Base-by-base conservation (phyloP, 192 early-diverging fungal genomes). In the Coemansia sp. region DNA sequence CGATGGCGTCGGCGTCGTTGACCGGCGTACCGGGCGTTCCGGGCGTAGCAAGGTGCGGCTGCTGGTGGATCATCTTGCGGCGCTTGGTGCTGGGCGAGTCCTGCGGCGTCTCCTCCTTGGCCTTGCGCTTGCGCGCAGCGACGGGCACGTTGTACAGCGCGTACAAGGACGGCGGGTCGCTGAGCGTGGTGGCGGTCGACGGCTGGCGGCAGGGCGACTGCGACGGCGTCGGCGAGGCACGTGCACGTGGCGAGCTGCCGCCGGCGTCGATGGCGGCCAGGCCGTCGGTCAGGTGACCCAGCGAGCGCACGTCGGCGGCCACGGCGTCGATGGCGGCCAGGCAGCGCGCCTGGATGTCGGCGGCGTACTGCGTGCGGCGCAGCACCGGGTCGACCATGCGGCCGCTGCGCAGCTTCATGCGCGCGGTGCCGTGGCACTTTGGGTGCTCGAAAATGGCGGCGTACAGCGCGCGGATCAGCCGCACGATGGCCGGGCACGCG, bases 1-100 rank as follows among this genome's bases (percentile, higher is more conserved):
- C 34, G 34, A 37, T 10, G 13, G 21, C 41, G 13, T 25, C 23
- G 12, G 39, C 41, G 15, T 37, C 34, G 34, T 9, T 37, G 34
- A 37, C 34, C 3, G 34, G 34, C 34, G 18, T 39, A 12, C 5
- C 38, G 10, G 54, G 39, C 39, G 40, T 27, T 3, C 24, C 53
- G 6, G 34, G 30, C 33, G 18, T 19, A 22, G 37, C 24, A 22
- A 56, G 3, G 21, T 17, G 9, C 10, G 34, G 25, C 14, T 57
- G 52, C 19, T 47, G 41, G 15, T 69, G 67, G 24, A 69, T 69
- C 67, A 69, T 69, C 33, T 76, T 76, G 18, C 73, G 67, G 5
- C 73, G 66, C 52, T 76, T 76, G 0, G 64, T 66, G 7, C 63
- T 42, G 5, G 73, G 73, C 49, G 73, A 76, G 30, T 69, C 73